Base-by-base conservation (phyloP, 257 asterid species). In the Fraxinus quadrangulata region DNA sequence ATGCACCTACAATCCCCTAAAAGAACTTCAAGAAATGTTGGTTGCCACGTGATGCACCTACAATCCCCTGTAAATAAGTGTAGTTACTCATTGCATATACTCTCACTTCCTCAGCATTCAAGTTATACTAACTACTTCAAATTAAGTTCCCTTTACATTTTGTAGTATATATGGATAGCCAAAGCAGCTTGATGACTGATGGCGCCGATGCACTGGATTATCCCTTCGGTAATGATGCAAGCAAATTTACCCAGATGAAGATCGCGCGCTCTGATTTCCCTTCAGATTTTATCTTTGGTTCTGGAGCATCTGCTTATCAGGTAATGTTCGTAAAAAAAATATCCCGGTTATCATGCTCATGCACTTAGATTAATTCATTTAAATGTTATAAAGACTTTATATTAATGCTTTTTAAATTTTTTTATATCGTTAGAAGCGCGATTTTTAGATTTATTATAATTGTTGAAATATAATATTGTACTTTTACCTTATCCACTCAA, bases 241-340 rank as follows among this genome's bases (percentile, higher is more conserved):
- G 59, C 59, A 2, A 13, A 49, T 13, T 13, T 13, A 17, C 21
- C 21, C 1, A 13, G 4, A 17, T 17, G 39, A 13, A 61, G 2
- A 72, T 79, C 82, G 26, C 28, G 9, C 77, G 78, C 47, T 6
- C 28, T 7, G 79, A 79, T 34, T 79, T 79, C 59, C 79, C 83
- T 3, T 23, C 11, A 0, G 49, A 36, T 34, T 79, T 79, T 30
- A 17, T 73, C 1, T 79, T 67, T n/a, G 83, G 83, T 45, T 4
- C 45, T 24, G 79, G 47, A 68, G 67, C 75, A 1, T 13, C 79
- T 45, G 75, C 83, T 49, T 79, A 45, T 24, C 83, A 79, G 78
- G 83, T 78, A 49, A 49, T 12, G 59, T 13, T 49, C 56, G 8
- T 7, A 36, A 47, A 16, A 4, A 47, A 47, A 2, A 9, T 13